Evolutionary conservation across 2,329 filamentous ascomycete genomes (phyloP), one percentile per base, ranked within the genome.

Genomic region (Rhinocladiella similis): DNA sequence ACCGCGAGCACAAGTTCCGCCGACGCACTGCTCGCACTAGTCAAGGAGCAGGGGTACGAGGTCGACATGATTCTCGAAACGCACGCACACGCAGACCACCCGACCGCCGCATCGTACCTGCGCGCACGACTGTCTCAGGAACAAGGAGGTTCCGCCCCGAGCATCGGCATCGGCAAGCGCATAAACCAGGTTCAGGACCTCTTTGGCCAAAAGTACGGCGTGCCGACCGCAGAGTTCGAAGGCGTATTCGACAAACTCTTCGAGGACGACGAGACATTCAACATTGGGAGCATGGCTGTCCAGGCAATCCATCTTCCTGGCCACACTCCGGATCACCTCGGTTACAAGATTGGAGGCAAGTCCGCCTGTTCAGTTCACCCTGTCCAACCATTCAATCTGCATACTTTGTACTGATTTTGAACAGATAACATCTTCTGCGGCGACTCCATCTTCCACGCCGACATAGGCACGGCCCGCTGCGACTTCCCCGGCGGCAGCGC

Each of bases 321-420:
- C 0, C 82, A 86, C 60, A 85, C 83, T 0, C 81, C 83, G 0
- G 83, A 86, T 60, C 82, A 86, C 53, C 63, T 84, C 13, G 83
- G 83, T 0, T 87, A 87, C 58, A 68, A 71, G 33, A 77, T 86
- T 49, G 81, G 80, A 43, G 49, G 69, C 68, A 62, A 50, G 60
- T n/a, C n/a, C n/a, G n/a, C n/a, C n/a, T n/a, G n/a, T n/a, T n/a
- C n/a, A n/a, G n/a, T n/a, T n/a, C n/a, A n/a, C n/a, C n/a, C n/a
- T n/a, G n/a, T n/a, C n/a, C n/a, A 33, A 5, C n/a, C 3, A 42
- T n/a, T 10, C 12, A 4, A 2, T 16, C n/a, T n/a, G n/a, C n/a
- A n/a, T n/a, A n/a, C 12, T 12, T 19, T 42, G 12, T 3, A 12
- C 9, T 10, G 3, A 5, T 7, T n/a, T 22, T 33, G 42, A 25